Percentiles rank a stretch among this genome's conserved stretches.
These are phyloP conservation scores for Daldinia concentrica DNA, from an alignment of 495 filamentous ascomycete species.

Conservation along the genomic window DNA sequence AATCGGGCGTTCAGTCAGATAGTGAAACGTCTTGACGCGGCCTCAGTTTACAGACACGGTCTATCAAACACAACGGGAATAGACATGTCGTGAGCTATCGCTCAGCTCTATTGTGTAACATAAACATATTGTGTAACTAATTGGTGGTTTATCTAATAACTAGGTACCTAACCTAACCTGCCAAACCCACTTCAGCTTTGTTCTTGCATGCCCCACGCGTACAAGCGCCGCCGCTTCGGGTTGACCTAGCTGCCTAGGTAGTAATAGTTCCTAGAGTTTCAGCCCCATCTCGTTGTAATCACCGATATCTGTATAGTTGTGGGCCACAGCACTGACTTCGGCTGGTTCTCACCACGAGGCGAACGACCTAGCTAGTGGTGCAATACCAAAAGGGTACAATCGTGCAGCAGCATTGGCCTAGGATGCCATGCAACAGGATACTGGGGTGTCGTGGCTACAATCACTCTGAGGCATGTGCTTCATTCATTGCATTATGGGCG, in stretches of 20 bases:
- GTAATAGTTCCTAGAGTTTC: not conserved
- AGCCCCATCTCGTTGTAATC: not conserved
- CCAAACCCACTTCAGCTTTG: not conserved
- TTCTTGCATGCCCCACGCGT: not conserved
- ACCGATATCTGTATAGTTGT: not conserved
- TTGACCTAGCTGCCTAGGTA: not conserved
- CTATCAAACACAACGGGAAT: conserved; percentile 4
- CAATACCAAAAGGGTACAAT: not conserved
- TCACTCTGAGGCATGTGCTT: no score
- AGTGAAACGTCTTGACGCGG: not conserved
- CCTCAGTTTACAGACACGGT: not conserved
- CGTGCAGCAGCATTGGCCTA: no score
- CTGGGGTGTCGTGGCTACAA: no score
- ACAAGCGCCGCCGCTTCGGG: conserved; percentile 6
- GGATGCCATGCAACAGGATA: no score
- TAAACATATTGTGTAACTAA: conserved; percentile 33
- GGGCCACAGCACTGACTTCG: not conserved
- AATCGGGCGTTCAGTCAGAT: not conserved
- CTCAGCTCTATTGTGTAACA: conserved; percentile 13
- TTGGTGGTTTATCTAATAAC: conserved; percentile 45
- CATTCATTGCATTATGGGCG: no score
- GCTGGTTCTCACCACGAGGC: not conserved
- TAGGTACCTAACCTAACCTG: not conserved
- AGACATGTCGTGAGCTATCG: not conserved
- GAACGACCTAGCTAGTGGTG: not conserved